These are phyloP conservation scores for Ilyonectria robusta DNA, from an alignment of 2,329 filamentous ascomycete genomes.

Conservation along the genomic window DNA sequence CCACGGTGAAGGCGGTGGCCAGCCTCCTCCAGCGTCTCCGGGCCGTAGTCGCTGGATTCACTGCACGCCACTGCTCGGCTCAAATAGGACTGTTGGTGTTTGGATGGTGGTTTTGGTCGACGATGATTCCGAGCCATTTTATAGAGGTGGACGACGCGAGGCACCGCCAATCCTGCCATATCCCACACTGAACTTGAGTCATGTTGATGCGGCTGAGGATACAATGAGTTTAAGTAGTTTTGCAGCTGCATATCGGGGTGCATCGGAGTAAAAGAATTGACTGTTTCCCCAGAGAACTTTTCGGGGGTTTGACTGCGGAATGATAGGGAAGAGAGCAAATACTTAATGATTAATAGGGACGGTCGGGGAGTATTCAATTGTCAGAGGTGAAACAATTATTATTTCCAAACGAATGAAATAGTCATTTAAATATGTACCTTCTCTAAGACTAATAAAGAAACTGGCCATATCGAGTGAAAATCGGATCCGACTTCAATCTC, in stretches of 20 bases:
- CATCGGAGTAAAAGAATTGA: no score
- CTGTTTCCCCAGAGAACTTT: no score
- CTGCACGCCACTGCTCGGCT: constrained; percentile 79
- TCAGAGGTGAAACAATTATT: no score
- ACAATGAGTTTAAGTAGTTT: constrained; percentile 42
- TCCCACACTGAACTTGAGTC: neutral
- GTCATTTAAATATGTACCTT: no score
- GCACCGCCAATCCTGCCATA: constrained; percentile 36
- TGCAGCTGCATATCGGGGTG: constrained; percentile 34
- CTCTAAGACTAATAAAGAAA: no score
- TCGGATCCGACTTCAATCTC: no score
- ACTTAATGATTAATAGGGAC: no score
- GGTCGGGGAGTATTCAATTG: no score
- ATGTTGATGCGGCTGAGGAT: constrained; percentile 31
- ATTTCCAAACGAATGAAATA: no score
- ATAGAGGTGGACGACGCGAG: constrained; percentile 24
- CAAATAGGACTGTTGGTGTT: constrained; percentile 77
- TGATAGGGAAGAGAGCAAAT: no score
- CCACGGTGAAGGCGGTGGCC: constrained; percentile 54
- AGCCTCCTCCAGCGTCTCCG: constrained; percentile 26
- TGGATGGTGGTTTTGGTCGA: constrained; percentile 86
- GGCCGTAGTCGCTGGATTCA: constrained; percentile 82
- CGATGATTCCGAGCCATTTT: constrained; percentile 61
- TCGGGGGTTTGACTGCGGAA: no score
- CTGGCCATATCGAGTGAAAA: no score